Evolutionary conservation across 192 early-diverging fungal genomes (phyloP), one percentile per base, ranked within the genome.

Genomic region (Hyaloraphidium curvatum): DNA sequence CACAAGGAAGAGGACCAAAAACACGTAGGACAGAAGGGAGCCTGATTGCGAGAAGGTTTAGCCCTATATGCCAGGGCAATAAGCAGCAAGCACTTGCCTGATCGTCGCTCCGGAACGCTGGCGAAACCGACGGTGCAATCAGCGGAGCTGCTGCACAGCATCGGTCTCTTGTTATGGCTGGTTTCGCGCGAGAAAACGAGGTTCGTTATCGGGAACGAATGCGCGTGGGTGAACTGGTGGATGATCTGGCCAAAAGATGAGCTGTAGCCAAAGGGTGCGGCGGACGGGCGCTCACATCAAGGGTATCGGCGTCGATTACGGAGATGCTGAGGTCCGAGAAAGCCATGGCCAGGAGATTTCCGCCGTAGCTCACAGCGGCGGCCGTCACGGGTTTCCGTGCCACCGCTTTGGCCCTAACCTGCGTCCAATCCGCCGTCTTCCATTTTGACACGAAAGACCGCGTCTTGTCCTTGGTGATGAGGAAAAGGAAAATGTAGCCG

Each of bases 371-470:
- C 7, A 48, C 43, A 11, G 43, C 43, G 17, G 25, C 25, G 43
- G 14, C 25, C 43, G 25, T 48, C 7, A 48, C 19, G 5, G 43
- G 43, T 19, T 25, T 48, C 25, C 43, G 11, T 5, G 43, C 43
- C 11, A 48, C 43, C 23, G 43, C 43, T 4, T 14, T 25, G 25
- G 43, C 25, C 43, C 9, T 25, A 9, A 22, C 43, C 9, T 22
- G 17, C 7, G 14, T 25, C 43, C 43, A 48, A 22, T 14, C 25
- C 5, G 14, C 17, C 43, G 43, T 25, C 7, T 48, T 25, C 43
- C 43, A 48, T 25, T 25, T 48, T 11, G 43, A 48, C 43, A 48
- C 43, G 23, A 48, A 48, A 11, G 43, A 11, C 25, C 43, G 43
- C 14, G 14, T 25, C 43, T 25, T 11, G 4, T 14, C 5, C 43